Base-by-base conservation (phyloP, 169 alveolate genomes). In the Plasmodium yoelii region DNA sequence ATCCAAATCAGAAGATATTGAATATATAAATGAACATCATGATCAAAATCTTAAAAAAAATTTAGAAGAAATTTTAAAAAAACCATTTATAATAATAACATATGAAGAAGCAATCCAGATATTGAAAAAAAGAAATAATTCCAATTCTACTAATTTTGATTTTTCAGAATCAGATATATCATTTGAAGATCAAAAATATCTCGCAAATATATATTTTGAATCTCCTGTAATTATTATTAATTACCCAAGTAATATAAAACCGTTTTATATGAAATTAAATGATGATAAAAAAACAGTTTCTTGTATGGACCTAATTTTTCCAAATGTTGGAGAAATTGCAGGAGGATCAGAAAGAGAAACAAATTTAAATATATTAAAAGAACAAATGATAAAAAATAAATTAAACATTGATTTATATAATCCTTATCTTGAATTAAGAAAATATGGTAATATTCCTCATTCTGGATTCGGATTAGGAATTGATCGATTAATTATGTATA, bases 391-490 rank as follows among this genome's bases (percentile, higher is more conserved):
- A 57, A 97, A 96, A 90, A 88, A 92, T 46, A 91, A 92, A 13
- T 94, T 97, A 61, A 80, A 84, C 13, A 87, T 77, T 0, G 88
- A 69, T 18, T 93, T 93, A 72, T 97, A 97, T 88, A 95, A 94
- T 69, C 92, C 98, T 92, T 98, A 98, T 93, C 57, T 96, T 61
- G 97, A 98, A 57, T 93, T 98, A 65, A 96, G 99, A 88, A 96
- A 95, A 94, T 97, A 95, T 92, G 99, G 99, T 42, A 94, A 98
- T 53, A 96, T 97, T 42, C 99, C 99, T 46, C 99, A 98, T 72
- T 95, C 98, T 19, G 99, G 99, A 51, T 99, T 99, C 87, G 99
- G 99, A 13, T 94, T 99, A 22, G 99, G 99, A 55, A 95, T 98
- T 69, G 99, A 99, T 93, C 95, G 99, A 70, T 92, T 99, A 15